phyloP scores from a whole-genome alignment of 1,139 yeast species.

The Suhomyces bokatorum region DNA sequence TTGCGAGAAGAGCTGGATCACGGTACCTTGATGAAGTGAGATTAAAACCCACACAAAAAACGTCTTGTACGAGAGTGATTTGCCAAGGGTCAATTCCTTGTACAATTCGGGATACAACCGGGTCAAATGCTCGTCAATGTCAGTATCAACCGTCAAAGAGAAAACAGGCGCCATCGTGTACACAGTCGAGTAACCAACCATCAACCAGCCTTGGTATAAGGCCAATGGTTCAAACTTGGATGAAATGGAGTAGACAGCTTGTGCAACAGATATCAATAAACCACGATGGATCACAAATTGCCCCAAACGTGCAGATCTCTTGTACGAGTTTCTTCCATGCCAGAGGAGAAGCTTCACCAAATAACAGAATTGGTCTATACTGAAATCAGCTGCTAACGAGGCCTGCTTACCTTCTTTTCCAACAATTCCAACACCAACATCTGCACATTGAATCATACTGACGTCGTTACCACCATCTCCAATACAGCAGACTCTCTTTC shows the following conservation, averaged over 20 bases:
- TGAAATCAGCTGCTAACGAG: slow-evolving; percentile 94
- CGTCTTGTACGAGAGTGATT: slow-evolving; percentile 79
- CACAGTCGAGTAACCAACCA: slow-evolving; percentile 97
- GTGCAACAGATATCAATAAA: slow-evolving; percentile 90
- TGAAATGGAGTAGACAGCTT: slow-evolving; percentile 85
- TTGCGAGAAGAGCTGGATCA: slow-evolving; percentile 81
- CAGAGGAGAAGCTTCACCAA: slow-evolving; percentile 83
- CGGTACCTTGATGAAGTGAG: slow-evolving; percentile 82
- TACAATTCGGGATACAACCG: slow-evolving; percentile 92
- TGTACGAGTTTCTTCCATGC: slow-evolving; percentile 98
- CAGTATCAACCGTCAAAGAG: slow-evolving; percentile 86
- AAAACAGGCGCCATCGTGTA: slow-evolving; percentile 99
- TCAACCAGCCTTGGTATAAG: slow-evolving; percentile 89
- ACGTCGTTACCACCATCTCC: slow-evolving; percentile 99
- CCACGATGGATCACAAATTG: slow-evolving; percentile 98
- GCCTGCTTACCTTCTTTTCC: slow-evolving; percentile 99
- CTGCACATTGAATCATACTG: slow-evolving; percentile 98
- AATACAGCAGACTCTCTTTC: slow-evolving; percentile 91
- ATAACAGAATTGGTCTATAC: slow-evolving; percentile 89
- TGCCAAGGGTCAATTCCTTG: slow-evolving; percentile 86
- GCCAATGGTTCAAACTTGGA: slow-evolving; percentile 93
- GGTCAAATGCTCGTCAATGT: slow-evolving; percentile 87
- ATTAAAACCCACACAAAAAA: slow-evolving; percentile 90
- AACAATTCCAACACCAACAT: slow-evolving; percentile 97
- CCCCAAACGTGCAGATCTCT: slow-evolving; percentile 89